These are phyloP conservation scores for Herpetomonas samuelpessoai DNA, from an alignment of 208 protist genomes.

Conservation along the genomic window DNA sequence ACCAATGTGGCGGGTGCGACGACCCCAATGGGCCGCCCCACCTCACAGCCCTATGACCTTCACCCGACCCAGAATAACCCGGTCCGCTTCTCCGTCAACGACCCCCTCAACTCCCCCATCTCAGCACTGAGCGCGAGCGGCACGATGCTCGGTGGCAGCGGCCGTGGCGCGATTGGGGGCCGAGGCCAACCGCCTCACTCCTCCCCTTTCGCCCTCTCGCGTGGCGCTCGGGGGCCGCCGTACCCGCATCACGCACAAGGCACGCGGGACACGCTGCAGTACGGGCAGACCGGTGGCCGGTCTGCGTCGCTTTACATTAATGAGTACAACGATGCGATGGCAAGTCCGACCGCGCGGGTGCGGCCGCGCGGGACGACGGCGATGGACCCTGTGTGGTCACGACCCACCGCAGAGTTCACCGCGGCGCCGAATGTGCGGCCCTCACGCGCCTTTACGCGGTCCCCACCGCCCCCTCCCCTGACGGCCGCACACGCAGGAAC, in stretches of 20 bases:
- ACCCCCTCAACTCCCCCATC: slow-evolving; percentile 13
- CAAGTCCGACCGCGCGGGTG: slow-evolving; percentile 30
- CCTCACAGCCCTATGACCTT: no score
- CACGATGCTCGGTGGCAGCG: background rate
- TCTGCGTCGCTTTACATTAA: slow-evolving; percentile 27
- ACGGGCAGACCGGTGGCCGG: background rate
- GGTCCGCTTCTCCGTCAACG: background rate
- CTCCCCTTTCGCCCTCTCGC: background rate
- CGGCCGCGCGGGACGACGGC: slow-evolving; percentile 42
- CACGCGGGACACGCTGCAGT: slow-evolving; percentile 1
- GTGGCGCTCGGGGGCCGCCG: no score
- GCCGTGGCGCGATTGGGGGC: background rate
- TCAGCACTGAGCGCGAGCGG: slow-evolving; percentile 10
- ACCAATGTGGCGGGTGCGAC: no score
- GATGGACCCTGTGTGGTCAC: slow-evolving; percentile 43
- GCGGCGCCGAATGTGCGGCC: slow-evolving; percentile 18
- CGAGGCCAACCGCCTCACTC: background rate
- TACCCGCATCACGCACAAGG: background rate
- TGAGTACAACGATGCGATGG: slow-evolving; percentile 42
- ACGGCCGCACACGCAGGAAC: no score
- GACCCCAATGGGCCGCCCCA: no score
- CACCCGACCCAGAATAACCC: no score
- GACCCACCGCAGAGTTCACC: slow-evolving; percentile 17
- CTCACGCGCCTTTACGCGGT: slow-evolving; percentile 8
- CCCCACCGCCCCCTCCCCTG: no score